Percentiles rank a stretch among this genome's conserved stretches.
These are phyloP conservation scores for Mortierella sp. DNA, from an alignment of 371 early-diverging fungal genomes.

Conservation along the genomic window DNA sequence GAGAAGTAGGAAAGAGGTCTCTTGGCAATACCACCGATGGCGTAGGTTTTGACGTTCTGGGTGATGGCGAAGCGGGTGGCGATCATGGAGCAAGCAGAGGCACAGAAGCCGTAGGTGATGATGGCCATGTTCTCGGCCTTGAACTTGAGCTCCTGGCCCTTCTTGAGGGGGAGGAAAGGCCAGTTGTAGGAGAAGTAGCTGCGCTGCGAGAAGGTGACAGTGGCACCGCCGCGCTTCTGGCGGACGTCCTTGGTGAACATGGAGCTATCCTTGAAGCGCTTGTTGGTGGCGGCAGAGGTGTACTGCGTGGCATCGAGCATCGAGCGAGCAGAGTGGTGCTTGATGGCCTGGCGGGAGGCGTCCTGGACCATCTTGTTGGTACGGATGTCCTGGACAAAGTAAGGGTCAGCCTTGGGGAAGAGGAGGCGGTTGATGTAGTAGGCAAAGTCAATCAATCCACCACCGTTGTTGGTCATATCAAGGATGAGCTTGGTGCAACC, in stretches of 20 bases:
- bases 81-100: conserved; percentile 58
- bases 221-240: conserved; percentile 33
- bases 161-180: conserved; percentile 52
- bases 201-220: conserved; percentile 43
- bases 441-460: conserved; percentile 56
- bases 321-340: conserved; percentile 17
- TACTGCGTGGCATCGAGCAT: conserved; percentile 52
- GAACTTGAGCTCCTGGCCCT: conserved; percentile 43
- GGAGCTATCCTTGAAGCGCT: conserved; percentile 39
- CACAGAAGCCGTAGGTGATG: conserved; percentile 58
- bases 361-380: conserved; percentile 25
- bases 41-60: conserved; percentile 52
- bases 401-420: conserved; percentile 53
- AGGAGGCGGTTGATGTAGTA: conserved; percentile 50
- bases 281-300: conserved; percentile 21
- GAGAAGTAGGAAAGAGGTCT: conserved; percentile 51
- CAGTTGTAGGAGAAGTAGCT: conserved; percentile 42
- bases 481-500: conserved; percentile 57
- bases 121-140: conserved; percentile 56
- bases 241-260: conserved; percentile 57
- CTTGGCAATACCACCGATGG: conserved; percentile 42
- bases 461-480: conserved; percentile 60
- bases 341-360: conserved; percentile 40
- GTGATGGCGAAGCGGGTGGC: conserved; percentile 46
- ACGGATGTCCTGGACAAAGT: conserved; percentile 55